These are phyloP conservation scores for Elsinoe perseae DNA, from an alignment of 2,329 filamentous ascomycete species.

Conservation along the genomic window DNA sequence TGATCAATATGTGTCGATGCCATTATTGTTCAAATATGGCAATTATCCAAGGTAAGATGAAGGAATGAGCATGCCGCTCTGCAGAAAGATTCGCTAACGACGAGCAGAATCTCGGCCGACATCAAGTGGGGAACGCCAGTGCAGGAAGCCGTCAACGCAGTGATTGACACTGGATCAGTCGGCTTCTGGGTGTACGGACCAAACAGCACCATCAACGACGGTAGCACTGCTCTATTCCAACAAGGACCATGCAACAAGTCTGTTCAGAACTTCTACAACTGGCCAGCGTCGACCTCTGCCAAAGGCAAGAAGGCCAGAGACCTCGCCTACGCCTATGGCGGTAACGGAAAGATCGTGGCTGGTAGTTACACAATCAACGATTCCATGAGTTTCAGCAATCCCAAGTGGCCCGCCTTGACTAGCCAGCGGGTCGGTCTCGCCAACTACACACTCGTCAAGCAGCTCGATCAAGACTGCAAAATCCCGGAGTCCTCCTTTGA, in stretches of 20 bases:
- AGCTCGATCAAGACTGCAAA: conserved; percentile 21
- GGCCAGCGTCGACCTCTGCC: background rate
- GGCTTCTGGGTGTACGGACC: conserved; percentile 19
- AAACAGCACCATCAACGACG: conserved; percentile 19
- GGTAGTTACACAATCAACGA: conserved; percentile 14
- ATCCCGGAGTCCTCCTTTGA: conserved; percentile 19
- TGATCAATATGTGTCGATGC: background rate
- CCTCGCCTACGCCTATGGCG: conserved; percentile 15
- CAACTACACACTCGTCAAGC: conserved; percentile 22
- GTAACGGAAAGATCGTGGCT: conserved; percentile 19
- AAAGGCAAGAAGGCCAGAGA: background rate
- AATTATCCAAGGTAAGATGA: conserved; percentile 15
- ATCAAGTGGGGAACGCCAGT: conserved; percentile 16
- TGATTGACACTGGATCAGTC: conserved; percentile 17
- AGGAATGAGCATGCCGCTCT: background rate
- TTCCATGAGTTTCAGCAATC: conserved; percentile 15
- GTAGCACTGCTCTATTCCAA: conserved; percentile 14
- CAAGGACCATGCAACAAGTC: conserved; percentile 18
- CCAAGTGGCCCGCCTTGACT: conserved; percentile 19
- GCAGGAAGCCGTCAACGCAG: conserved; percentile 13
- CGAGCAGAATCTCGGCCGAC: conserved; percentile 15
- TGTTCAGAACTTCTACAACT: conserved; percentile 18
- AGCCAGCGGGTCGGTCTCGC: conserved; percentile 26
- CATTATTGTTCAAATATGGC: conserved; percentile 15
- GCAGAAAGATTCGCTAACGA: background rate